Percentiles rank a stretch among this genome's conserved stretches.
These are phyloP conservation scores for Tinospora cordifolia DNA, from an alignment of 164 flowering plant genomes.

Conservation along the genomic window DNA sequence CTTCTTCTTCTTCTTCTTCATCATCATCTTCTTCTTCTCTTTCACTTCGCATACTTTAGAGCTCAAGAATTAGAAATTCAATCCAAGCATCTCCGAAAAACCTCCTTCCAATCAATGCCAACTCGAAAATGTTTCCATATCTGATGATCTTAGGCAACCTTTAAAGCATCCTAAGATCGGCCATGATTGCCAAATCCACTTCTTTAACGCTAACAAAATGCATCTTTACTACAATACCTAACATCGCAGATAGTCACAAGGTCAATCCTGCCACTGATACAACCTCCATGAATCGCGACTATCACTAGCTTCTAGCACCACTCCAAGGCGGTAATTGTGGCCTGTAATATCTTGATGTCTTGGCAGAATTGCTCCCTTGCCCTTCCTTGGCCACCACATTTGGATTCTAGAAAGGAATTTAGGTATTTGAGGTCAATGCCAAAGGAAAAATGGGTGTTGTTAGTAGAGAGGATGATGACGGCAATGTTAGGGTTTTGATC, in stretches of 20 bases:
- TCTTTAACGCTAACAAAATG: conserved; percentile 80
- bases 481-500: conserved; percentile 53
- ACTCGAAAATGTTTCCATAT: conserved; percentile 67
- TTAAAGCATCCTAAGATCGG: conserved; percentile 89
- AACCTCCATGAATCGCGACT: conserved; percentile 61
- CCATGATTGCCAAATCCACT: conserved; percentile 71
- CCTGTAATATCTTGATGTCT: conserved; percentile 53
- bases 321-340: conserved; percentile 63
- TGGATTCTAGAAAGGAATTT: neutral
- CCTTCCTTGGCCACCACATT: conserved; percentile 46
- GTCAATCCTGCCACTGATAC: conserved; percentile 85
- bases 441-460: conserved; percentile 66
- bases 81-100: conserved; percentile 44
- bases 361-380: conserved; percentile 49
- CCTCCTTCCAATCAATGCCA: conserved; percentile 72
- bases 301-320: conserved; percentile 77
- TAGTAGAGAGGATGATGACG: conserved; percentile 58
- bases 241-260: conserved; percentile 77
- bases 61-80: too few species aligned
- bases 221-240: conserved; percentile 51
- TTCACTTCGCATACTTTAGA: too few species aligned
- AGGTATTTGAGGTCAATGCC: conserved; percentile 66
- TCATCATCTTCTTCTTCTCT: too few species aligned
- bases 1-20: too few species aligned
- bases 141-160: conserved; percentile 75